phyloP scores from a whole-genome alignment of 345 rosid genomes.

The Euclidium syriacum region DNA sequence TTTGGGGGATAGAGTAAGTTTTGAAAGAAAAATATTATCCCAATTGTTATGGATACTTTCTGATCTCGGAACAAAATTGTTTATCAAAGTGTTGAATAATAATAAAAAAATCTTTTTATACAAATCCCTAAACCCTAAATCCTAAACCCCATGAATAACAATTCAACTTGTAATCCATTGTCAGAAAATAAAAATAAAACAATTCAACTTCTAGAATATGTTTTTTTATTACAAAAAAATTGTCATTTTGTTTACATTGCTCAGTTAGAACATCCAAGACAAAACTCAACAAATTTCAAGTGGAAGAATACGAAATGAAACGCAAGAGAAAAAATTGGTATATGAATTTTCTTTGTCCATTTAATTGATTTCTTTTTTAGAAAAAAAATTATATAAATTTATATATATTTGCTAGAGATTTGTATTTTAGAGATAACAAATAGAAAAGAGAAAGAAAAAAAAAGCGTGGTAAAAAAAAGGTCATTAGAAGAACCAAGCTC shows the following conservation, averaged over 20 bases:
- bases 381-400: slow-evolving; percentile 31
- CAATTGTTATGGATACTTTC: slow-evolving; percentile 13
- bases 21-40: slow-evolving; percentile 2
- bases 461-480: slow-evolving; percentile 11
- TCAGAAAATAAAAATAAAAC: too few relatives aligned
- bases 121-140: too few relatives aligned
- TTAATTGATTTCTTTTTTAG: not conserved
- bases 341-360: slow-evolving; percentile 6
- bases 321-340: not conserved
- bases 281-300: slow-evolving; percentile 40
- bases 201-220: too few relatives aligned
- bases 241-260: not conserved
- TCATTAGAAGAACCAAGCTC: slow-evolving; percentile 29
- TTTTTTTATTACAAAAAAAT: too few relatives aligned
- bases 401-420: slow-evolving; percentile 45
- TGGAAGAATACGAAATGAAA: slow-evolving; percentile 26
- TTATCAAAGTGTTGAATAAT: not conserved
- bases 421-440: slow-evolving; percentile 41
- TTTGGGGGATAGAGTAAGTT: too few relatives aligned
- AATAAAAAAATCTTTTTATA: not conserved
- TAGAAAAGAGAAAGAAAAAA: slow-evolving; percentile 41
- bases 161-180: too few relatives aligned
- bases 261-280: not conserved
- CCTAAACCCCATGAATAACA: too few relatives aligned
- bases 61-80: not conserved